Conservation (phyloP, 2,329 filamentous ascomycete species). For the Trichoderma koningiopsis region DNA sequence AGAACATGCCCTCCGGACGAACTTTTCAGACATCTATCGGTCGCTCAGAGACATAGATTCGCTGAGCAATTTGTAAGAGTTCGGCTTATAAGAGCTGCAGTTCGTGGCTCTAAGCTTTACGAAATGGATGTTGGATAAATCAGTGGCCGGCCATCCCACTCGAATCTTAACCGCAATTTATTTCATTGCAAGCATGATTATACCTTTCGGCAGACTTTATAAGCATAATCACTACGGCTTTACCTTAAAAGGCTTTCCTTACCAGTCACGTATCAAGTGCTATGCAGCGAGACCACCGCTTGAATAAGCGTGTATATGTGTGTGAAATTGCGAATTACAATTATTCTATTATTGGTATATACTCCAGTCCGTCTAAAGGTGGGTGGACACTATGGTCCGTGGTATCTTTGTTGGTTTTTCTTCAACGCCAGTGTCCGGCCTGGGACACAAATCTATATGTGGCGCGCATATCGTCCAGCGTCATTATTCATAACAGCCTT, state of each 20-base stretch:
- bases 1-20: too few relatives aligned
- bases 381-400: conserved; percentile 22
- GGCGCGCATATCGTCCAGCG: conserved; percentile 25
- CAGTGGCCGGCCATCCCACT: not conserved
- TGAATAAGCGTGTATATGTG: not conserved
- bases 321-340: conserved; percentile 25
- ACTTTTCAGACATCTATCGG: too few relatives aligned
- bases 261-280: not conserved
- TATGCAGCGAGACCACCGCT: not conserved
- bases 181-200: not conserved
- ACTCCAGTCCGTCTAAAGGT: conserved; percentile 14
- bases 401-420: conserved; percentile 29
- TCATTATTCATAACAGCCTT: conserved; percentile 25
- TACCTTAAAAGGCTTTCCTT: not conserved
- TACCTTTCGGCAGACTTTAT: not conserved
- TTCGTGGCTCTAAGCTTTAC: not conserved
- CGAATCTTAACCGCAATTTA: not conserved
- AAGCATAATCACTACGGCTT: not conserved
- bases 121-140: not conserved
- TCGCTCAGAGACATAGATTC: not conserved
- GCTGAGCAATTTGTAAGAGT: not conserved
- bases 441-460: conserved; percentile 28
- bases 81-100: not conserved
- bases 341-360: conserved; percentile 22
- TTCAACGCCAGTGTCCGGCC: conserved; percentile 31